Percentiles rank a stretch among this genome's conserved stretches.
phyloP scores from a whole-genome alignment of 257 asterid species.

The Lycium ferocissimum region DNA sequence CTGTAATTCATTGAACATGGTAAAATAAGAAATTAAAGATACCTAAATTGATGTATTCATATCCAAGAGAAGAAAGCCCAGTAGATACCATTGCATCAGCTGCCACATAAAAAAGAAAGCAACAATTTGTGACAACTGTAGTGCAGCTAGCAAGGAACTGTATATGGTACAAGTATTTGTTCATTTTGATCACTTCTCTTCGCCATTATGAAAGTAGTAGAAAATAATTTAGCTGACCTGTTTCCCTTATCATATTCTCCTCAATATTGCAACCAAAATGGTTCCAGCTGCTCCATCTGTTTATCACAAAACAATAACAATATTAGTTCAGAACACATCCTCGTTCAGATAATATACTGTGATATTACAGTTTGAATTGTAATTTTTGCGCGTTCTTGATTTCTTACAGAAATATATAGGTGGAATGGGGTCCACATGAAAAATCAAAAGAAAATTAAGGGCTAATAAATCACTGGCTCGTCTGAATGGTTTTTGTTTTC shows the following conservation, averaged over 20 bases:
- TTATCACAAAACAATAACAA: not conserved
- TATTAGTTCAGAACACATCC: not conserved
- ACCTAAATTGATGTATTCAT: conserved; percentile 74
- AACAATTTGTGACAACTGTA: not conserved
- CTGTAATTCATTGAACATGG: not conserved
- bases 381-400: not conserved
- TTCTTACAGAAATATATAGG: not conserved
- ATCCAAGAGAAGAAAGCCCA: conserved; percentile 78
- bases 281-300: conserved; percentile 99
- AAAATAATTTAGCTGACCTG: conserved; percentile 51
- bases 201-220: not conserved
- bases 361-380: no score
- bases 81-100: conserved; percentile 84
- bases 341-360: no score
- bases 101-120: conserved; percentile 31
- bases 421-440: no score
- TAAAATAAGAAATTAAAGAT: not conserved
- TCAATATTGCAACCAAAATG: conserved; percentile 76
- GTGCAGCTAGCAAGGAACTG: not conserved
- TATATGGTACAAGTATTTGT: not conserved
- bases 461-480: not conserved
- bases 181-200: conserved; percentile 14
- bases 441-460: no score
- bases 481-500: conserved; percentile 5
- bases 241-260: conserved; percentile 72